phyloP scores from a whole-genome alignment of 345 rosid genomes.

The Leavenworthia alabamica region DNA sequence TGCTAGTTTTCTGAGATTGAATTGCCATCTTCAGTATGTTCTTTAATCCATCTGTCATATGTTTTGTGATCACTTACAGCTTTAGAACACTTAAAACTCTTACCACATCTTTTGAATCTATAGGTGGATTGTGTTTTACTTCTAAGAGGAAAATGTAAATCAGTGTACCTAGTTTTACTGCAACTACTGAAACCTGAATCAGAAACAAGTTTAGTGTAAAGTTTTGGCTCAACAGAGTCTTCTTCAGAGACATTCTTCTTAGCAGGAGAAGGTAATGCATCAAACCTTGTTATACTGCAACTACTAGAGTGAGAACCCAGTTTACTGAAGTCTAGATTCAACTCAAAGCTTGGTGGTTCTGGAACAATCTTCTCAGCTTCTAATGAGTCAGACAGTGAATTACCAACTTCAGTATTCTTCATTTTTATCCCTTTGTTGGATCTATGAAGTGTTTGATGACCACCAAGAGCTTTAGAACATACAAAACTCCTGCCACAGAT shows the following conservation, averaged over 20 bases:
- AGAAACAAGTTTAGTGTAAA: neutral
- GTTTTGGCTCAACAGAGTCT: neutral
- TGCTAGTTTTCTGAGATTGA: neutral
- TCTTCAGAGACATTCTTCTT: neutral
- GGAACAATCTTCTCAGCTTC: conserved; percentile 1
- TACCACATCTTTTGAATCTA: neutral
- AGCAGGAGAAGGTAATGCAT: neutral
- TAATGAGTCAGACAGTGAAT: neutral
- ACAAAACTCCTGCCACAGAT: conserved; percentile 9
- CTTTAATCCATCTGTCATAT: neutral
- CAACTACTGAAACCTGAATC: neutral
- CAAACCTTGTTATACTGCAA: neutral
- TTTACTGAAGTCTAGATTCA: neutral
- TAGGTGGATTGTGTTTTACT: neutral
- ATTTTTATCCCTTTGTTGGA: neutral
- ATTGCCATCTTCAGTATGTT: neutral
- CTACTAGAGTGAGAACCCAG: neutral
- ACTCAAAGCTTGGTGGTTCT: neutral
- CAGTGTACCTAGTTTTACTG: neutral
- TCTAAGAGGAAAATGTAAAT: neutral
- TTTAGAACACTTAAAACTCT: neutral
- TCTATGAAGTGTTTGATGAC: conserved; percentile 8
- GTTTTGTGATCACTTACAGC: neutral
- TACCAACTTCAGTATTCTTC: neutral
- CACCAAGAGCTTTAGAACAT: conserved; percentile 10